Conservation (phyloP, 306 rosid genomes). For the Sesbania bispinosa region DNA sequence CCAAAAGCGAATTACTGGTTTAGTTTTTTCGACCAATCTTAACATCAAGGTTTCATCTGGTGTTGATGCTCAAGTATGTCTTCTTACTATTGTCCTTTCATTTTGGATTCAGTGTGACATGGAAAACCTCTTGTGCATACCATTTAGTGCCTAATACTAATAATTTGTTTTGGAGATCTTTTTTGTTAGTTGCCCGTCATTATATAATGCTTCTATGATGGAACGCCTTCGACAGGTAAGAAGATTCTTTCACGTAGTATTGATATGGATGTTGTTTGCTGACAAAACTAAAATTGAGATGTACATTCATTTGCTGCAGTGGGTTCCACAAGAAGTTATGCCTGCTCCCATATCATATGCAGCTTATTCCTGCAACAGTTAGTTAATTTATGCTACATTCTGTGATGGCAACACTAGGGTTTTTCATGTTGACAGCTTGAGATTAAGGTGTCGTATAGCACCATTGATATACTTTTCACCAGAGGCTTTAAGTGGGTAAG, state of each 20-base stretch:
- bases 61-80: constrained; percentile 83
- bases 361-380: constrained; percentile 75
- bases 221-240: constrained; percentile 79
- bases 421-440: constrained; percentile 74
- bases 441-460: constrained; percentile 75
- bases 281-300: background rate
- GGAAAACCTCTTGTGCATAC: background rate
- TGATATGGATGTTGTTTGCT: background rate
- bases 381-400: constrained; percentile 58
- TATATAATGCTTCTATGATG: constrained; percentile 87
- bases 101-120: constrained; percentile 2
- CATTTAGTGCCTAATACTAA: background rate
- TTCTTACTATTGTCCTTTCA: constrained; percentile 1
- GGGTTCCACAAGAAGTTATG: constrained; percentile 82
- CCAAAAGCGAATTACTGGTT: constrained; percentile 72
- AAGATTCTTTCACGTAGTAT: background rate
- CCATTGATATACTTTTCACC: constrained; percentile 60
- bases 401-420: constrained; percentile 76
- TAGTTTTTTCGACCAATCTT: constrained; percentile 78
- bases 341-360: constrained; percentile 70
- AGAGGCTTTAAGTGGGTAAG: constrained; percentile 60
- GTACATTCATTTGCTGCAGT: constrained; percentile 48
- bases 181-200: constrained; percentile 30
- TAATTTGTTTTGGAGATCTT: background rate
- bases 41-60: constrained; percentile 76